These are phyloP conservation scores for Xylaria nigripes DNA, from an alignment of 495 filamentous ascomycete genomes.

Conservation along the genomic window DNA sequence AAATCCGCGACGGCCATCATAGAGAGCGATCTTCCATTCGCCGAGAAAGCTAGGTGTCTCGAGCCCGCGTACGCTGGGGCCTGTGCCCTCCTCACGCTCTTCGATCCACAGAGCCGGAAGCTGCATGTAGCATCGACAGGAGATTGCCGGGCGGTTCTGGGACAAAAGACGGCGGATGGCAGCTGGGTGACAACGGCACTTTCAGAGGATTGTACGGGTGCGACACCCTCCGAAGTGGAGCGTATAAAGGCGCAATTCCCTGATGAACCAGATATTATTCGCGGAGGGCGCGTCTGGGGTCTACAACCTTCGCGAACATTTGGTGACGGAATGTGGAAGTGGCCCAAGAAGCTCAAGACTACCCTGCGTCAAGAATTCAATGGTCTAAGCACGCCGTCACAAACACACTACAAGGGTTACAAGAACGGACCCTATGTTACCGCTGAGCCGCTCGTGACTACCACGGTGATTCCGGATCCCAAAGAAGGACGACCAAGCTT, in stretches of 20 bases:
- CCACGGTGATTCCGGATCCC: conserved; percentile 37
- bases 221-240: conserved; percentile 43
- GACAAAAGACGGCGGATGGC: conserved; percentile 35
- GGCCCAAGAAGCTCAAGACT: conserved; percentile 40
- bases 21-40: conserved; percentile 18
- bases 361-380: conserved; percentile 39
- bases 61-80: conserved; percentile 47
- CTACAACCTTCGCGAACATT: conserved; percentile 52
- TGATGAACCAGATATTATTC: conserved; percentile 46
- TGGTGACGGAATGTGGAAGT: conserved; percentile 59
- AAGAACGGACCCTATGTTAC: conserved; percentile 58
- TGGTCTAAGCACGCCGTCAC: conserved; percentile 31
- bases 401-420: conserved; percentile 29
- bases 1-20: conserved; percentile 31
- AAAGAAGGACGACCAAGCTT: conserved; percentile 36
- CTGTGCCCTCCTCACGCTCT: conserved; percentile 52
- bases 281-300: conserved; percentile 49
- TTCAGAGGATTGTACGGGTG: conserved; percentile 52
- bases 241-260: conserved; percentile 50
- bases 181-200: conserved; percentile 44
- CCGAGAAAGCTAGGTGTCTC: conserved; percentile 21
- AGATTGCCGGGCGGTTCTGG: conserved; percentile 55
- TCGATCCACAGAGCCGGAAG: conserved; percentile 39
- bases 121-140: conserved; percentile 53
- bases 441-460: conserved; percentile 55